Percentiles rank a stretch among this genome's conserved stretches.
phyloP scores from a whole-genome alignment of 2,329 filamentous ascomycete genomes.

The Xylariales sp. region DNA sequence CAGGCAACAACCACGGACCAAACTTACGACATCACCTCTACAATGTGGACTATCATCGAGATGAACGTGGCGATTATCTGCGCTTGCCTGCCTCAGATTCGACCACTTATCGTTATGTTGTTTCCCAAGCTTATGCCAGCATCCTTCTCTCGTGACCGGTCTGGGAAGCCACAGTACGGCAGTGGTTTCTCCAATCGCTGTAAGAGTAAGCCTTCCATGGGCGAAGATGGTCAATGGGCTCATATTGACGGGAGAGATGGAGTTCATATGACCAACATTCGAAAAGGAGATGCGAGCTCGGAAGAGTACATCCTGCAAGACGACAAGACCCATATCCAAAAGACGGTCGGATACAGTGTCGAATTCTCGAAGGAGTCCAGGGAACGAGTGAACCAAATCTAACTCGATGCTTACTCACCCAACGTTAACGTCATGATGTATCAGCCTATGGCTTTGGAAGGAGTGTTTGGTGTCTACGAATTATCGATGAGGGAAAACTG shows the following conservation, averaged over 20 bases:
- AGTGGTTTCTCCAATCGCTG: constrained; percentile 11
- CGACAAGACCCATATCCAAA: constrained; percentile 19
- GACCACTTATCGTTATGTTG: constrained; percentile 22
- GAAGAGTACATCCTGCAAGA: constrained; percentile 17
- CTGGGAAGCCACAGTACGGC: constrained; percentile 9
- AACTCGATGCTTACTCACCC: no score
- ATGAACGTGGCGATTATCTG: constrained; percentile 33
- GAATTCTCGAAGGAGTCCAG: constrained; percentile 18
- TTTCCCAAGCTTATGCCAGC: constrained; percentile 24
- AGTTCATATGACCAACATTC: constrained; percentile 14
- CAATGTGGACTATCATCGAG: constrained; percentile 33
- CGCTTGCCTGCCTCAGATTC: constrained; percentile 30
- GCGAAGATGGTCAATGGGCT: constrained; percentile 16
- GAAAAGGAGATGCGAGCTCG: constrained; percentile 13
- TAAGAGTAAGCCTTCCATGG: constrained; percentile 11
- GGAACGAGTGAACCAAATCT: no score
- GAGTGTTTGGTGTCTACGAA: no score
- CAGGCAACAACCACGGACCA: constrained; percentile 23
- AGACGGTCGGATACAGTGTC: constrained; percentile 25
- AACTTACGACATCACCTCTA: constrained; percentile 26
- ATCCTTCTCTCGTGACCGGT: constrained; percentile 13
- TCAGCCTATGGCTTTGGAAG: no score
- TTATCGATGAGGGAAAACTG: no score
- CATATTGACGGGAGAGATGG: constrained; percentile 14
- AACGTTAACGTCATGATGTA: no score